Base-by-base conservation (phyloP, 352 stramenopile genomes). In the Pythium guiyangense region DNA sequence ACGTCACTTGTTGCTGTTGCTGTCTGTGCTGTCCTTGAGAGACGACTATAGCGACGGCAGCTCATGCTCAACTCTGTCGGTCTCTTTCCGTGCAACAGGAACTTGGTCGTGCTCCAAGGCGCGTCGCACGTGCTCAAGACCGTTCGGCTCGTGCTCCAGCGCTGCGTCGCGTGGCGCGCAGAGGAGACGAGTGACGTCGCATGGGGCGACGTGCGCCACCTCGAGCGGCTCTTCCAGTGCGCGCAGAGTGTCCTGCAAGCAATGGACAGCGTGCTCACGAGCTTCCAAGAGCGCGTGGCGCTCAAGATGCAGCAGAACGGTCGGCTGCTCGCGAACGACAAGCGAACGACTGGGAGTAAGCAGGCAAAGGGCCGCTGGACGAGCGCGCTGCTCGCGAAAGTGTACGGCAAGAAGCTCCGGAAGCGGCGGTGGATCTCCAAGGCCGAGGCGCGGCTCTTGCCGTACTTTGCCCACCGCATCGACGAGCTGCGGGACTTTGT, bases 401-500 rank as follows among this genome's bases (percentile, higher is more conserved):
- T 71, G 1, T 82, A 86, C 39, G 74, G 76, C 3, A 78, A 76
- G 14, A 78, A 79, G 43, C 78, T 72, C 37, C 81, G 74, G 3
- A 80, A 80, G 25, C 76, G 77, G 10, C 67, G 79, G 26, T 79
- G 62, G 50, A 74, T 92, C 26, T 79, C 82, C 2, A 84, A 77
- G 42, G 66, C 48, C 6, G 82, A 92, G 48, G 65, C 74, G 6
- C 84, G 77, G 50, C 35, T 86, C 43, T 58, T 92, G 12, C 82
- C 82, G 15, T 74, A 82, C 53, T 88, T 92, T 59, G 73, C 68
- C 0, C 76, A 92, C 47, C 70, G 58, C 15, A 76, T 83, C 27
- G 75, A 90, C 51, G 70, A 88, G 35, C 60, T 92, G 11, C 76
- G 79, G 31, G 69, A 84, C 34, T 83, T 82, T 42, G 58, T 86